Evolutionary conservation across 805 yeast genomes (phyloP).

Genomic region (Kuraishia hungarica): DNA sequence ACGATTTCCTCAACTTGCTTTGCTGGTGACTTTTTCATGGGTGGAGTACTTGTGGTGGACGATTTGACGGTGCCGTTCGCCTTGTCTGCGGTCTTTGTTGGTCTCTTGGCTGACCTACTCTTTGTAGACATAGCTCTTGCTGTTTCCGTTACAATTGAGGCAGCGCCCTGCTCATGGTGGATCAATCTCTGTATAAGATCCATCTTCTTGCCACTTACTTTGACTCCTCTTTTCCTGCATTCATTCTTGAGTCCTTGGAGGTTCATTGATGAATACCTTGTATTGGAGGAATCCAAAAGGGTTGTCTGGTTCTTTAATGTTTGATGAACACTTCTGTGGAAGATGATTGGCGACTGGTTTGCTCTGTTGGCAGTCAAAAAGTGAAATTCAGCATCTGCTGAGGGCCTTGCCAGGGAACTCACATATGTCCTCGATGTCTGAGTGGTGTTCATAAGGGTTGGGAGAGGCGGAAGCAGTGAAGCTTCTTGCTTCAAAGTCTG

Average conservation of each 20-base stretch:
- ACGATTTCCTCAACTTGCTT: not conserved
- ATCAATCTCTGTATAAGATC: constrained; percentile 38
- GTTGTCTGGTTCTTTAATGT: constrained; percentile 23
- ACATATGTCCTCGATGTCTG: constrained; percentile 7
- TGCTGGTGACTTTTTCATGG: not conserved
- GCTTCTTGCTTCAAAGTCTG: constrained; percentile 12
- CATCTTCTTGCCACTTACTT: constrained; percentile 51
- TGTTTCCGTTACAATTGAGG: not conserved
- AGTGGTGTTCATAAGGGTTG: not conserved
- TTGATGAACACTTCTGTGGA: constrained; percentile 22
- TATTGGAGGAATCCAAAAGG: constrained; percentile 14
- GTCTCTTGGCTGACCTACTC: not conserved
- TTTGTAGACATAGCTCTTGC: not conserved
- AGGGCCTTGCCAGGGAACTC: constrained; percentile 1
- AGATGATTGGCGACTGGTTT: not conserved
- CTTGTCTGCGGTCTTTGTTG: not conserved
- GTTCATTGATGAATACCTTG: constrained; percentile 32
- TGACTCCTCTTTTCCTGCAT: constrained; percentile 51
- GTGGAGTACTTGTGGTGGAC: not conserved
- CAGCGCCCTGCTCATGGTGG: constrained; percentile 5
- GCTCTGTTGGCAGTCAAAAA: not conserved
- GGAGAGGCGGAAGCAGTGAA: not conserved
- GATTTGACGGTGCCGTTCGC: not conserved
- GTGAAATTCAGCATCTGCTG: not conserved
- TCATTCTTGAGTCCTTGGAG: constrained; percentile 47